Conservation (phyloP, 257 asterid genomes). For the Oldenlandia corymbosa region DNA sequence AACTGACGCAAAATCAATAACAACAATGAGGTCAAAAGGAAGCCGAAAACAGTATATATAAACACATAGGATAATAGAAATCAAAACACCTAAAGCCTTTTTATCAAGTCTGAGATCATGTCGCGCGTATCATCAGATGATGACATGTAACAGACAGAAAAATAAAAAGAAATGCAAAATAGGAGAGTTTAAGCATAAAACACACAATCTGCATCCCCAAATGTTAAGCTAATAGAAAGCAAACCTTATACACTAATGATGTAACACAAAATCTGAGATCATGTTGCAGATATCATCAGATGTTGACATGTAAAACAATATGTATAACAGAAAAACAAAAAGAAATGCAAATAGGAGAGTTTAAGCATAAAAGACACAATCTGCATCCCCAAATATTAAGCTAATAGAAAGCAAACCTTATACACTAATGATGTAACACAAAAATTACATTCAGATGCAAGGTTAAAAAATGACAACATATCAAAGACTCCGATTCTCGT, state of each 20-base stretch:
- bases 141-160: no score
- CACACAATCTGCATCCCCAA: background rate
- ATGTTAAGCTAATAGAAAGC: background rate
- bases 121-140: background rate
- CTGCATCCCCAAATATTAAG: background rate
- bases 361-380: background rate
- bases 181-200: background rate
- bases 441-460: background rate
- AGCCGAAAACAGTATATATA: no score
- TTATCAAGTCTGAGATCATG: background rate
- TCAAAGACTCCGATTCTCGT: background rate
- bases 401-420: background rate
- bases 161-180: background rate
- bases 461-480: background rate
- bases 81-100: background rate
- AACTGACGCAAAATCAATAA: conserved; percentile 38
- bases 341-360: no score
- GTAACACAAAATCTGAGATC: no score
- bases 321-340: no score
- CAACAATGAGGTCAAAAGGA: background rate
- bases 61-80: background rate
- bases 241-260: background rate
- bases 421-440: background rate
- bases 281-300: no score
- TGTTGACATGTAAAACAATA: no score